Base-by-base conservation (phyloP, 352 stramenopile species). In the Phytophthora idaei region DNA sequence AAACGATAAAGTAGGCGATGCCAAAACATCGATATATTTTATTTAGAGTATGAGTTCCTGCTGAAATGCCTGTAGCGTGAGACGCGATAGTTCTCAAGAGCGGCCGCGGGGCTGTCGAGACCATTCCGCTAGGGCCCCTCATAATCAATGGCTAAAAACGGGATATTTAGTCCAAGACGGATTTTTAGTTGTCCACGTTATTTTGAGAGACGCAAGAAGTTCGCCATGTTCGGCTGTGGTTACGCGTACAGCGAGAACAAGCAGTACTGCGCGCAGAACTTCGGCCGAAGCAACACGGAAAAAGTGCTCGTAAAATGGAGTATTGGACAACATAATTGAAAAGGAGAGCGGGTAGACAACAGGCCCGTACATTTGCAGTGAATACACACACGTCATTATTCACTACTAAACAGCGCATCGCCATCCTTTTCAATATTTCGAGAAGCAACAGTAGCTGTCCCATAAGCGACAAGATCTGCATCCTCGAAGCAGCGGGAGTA, bases 401-500 rank as follows among this genome's bases (percentile, higher is more conserved):
- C 36, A 42, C 36, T 42, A 42, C 11, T 17, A n/a, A 42, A 42
- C 36, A 42, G 36, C 36, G 5, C 10, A 27, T 42, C 6, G 17
- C 12, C 17, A 25, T 64, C 32, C 44, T 31, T 12, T 71, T 73
- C 64, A 91, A 65, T 93, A 94, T 39, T 78, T 79, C 27, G 89
- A 81, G 47, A 89, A 91, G 46, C 79, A 88, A 58, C 86, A 94
- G 60, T 87, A 92, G 64, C 76, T 92, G 14, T 81, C 87, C 41
- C 87, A 94, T 0, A 93, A 46, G 6, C 85, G 68, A 46, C 87
- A 94, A 31, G 31, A 94, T 82, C 51, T 80, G 82, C 48, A 67
- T 57, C 15, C 39, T 52, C 2, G 67, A 56, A 17, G 49, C 28
- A 66, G 39, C 47, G 11, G 49, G n/a, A 3, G 41, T 34, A 6